A percentile compares a stretch with the other conserved stretches of the same genome.
Conservation (phyloP, 371 early-diverging fungal genomes). For the Apophysomyces variabilis region DNA sequence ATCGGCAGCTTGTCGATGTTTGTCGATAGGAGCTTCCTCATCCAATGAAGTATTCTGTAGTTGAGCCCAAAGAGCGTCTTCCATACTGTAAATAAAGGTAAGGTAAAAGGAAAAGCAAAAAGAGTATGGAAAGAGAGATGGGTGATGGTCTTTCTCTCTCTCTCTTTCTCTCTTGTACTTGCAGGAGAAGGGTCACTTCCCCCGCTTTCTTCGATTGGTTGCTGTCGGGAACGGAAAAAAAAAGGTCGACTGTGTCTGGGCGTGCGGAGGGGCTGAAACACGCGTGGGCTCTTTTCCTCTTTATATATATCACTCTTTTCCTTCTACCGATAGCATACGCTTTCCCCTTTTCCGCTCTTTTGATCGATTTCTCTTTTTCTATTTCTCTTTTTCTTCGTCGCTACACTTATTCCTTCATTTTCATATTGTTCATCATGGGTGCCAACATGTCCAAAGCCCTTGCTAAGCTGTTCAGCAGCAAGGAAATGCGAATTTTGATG, state of each 20-base stretch:
- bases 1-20: constrained; percentile 28
- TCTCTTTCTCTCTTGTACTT: neutral
- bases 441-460: constrained; percentile 60
- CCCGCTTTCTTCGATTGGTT: constrained; percentile 4
- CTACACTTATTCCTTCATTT: constrained; percentile 19
- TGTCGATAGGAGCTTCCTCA: constrained; percentile 23
- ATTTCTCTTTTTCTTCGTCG: constrained; percentile 18
- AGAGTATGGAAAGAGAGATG: neutral
- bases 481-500: constrained; percentile 91
- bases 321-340: too few species aligned
- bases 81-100: constrained; percentile 21
- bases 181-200: neutral
- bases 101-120: neutral
- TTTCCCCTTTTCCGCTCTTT: too few species aligned
- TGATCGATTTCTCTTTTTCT: neutral
- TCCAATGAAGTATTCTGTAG: constrained; percentile 30
- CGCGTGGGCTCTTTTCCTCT: neutral
- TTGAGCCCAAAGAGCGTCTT: constrained; percentile 42
- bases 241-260: neutral
- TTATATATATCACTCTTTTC: neutral
- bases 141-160: neutral
- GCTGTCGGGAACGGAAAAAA: neutral
- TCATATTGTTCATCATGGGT: constrained; percentile 48
- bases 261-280: constrained; percentile 1
- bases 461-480: constrained; percentile 76